Base-by-base conservation (phyloP, 2,329 filamentous ascomycete genomes). In the Fusarium anguioides region DNA sequence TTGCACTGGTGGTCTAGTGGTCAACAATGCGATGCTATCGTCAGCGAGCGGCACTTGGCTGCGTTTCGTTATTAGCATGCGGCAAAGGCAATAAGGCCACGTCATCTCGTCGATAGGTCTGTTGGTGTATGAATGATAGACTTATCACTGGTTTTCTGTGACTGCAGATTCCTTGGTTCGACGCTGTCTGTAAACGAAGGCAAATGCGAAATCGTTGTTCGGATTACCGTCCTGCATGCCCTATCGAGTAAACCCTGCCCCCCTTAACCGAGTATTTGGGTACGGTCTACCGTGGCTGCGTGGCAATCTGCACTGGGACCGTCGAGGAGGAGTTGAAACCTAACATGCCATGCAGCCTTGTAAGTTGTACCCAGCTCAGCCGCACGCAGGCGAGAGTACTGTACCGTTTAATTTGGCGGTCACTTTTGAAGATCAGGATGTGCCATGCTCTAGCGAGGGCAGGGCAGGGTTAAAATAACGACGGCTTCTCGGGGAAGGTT, bases 261-360 rank as follows among this genome's bases (percentile, higher is more conserved):
- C 63, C 67, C 64, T 60, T 67, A 72, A 68, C 70, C 70, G 69
- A 73, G 62, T 68, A 66, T 62, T 58, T 72, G 70, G 70, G 66
- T 69, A 51, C 50, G 35, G 63, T 54, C 48, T 50, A 63, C 48
- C 48, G 63, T 72, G 58, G 56, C 58, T 63, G 50, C 29, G 45
- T 63, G 50, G 61, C 62, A 72, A 70, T 61, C 39, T 57, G 49
- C 61, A 61, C 48, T 59, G 41, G 49, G 57, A 58, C 46, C 48
- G 42, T 51, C 39, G 56, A 61, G 58, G 56, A 63, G 37, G 54
- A 65, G 51, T 67, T 70, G 61, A 65, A 48, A 61, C 55, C 59
- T 39, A 49, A 57, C 42, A 53, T 31, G 44, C 49, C 49, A 57
- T 53, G 50, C 58, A 62, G 63, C 61, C 61, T 31, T 31, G 29